Evolutionary conservation across 75 land plant genomes (phyloP), one percentile per base, ranked within the genome.

Genomic region (Picea glauca): DNA sequence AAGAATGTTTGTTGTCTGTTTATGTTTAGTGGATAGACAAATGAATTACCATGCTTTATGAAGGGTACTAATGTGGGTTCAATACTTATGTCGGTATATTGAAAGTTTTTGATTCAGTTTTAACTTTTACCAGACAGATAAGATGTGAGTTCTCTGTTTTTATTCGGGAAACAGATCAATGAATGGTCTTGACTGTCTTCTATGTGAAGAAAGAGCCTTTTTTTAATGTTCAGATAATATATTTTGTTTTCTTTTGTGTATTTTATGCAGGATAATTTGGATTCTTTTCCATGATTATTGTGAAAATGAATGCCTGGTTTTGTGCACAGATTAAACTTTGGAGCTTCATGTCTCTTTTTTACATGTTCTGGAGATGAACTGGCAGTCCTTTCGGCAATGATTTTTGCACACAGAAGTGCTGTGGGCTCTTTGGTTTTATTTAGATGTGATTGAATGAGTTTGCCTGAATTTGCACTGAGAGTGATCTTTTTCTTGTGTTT

Each of bases 271-370:
- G 20, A 6, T 40, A 43, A 18, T 18, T 68, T 70, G 26, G 12
- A 40, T 38, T 43, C 4, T 40, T 68, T 68, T 31, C 73, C 40
- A 38, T 68, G 43, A 4, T 18, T 35, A 43, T 40, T 9, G 46
- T 18, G 73, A 43, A 70, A 43, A 1, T 70, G 54, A n/a, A 70
- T 70, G 74, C 74, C 20, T 70, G 54, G 50, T 70, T 70, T 43
- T 50, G 56, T 50, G 56, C 56, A 50, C 56, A 50, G 56, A 50
- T 50, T 50, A 9, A 50, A 8, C 74, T 43, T 20, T 5, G 50
- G 56, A 40, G 23, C n/a, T 17, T 20, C 35, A 18, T 43, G 9
- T 4, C n/a, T 43, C 50, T 46, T 70, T 46, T 70, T 40, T 43
- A 3, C 43, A 9, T 50, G 56, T 50, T 9, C 56, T 50, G 56